These are phyloP conservation scores for Penicillium coprophilum DNA, from an alignment of 495 filamentous ascomycete genomes.

Conservation along the genomic window DNA sequence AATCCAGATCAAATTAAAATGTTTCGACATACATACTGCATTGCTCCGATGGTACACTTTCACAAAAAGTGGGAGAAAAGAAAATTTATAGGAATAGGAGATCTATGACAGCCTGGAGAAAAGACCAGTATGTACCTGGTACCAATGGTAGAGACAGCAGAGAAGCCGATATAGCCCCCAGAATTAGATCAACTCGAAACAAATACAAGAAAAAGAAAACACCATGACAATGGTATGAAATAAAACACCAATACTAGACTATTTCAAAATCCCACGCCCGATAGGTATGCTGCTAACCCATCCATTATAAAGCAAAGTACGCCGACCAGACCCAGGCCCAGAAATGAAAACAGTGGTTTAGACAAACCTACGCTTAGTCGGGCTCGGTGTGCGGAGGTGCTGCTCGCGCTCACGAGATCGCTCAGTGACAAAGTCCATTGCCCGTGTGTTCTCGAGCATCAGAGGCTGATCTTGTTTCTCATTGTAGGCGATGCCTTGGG, in stretches of 20 bases:
- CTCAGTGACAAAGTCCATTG: slow-evolving; percentile 36
- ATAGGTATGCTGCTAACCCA: slow-evolving; percentile 9
- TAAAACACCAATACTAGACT: background rate
- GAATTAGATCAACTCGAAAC: background rate
- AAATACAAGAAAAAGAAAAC: slow-evolving; percentile 14
- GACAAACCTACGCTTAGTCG: slow-evolving; percentile 37
- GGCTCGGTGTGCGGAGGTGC: slow-evolving; percentile 42
- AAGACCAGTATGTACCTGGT: background rate
- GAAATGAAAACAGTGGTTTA: slow-evolving; percentile 8
- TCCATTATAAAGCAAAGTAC: slow-evolving; percentile 16
- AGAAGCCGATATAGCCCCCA: background rate
- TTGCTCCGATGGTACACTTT: background rate
- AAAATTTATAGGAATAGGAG: background rate
- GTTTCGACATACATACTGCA: background rate
- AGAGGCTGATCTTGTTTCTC: slow-evolving; percentile 33
- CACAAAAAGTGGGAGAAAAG: background rate
- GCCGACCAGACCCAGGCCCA: slow-evolving; percentile 15
- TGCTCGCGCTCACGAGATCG: slow-evolving; percentile 39
- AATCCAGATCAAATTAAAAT: background rate
- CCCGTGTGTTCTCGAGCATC: slow-evolving; percentile 37
- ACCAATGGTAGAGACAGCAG: background rate
- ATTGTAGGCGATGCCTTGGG: slow-evolving; percentile 8
- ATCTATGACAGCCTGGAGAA: background rate
- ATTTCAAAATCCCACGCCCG: slow-evolving; percentile 8
- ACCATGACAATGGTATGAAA: slow-evolving; percentile 12